Percentiles rank a stretch among this genome's conserved stretches.
Evolutionary conservation across 345 rosid species (phyloP).

Genomic region (Lepidium aucheri): DNA sequence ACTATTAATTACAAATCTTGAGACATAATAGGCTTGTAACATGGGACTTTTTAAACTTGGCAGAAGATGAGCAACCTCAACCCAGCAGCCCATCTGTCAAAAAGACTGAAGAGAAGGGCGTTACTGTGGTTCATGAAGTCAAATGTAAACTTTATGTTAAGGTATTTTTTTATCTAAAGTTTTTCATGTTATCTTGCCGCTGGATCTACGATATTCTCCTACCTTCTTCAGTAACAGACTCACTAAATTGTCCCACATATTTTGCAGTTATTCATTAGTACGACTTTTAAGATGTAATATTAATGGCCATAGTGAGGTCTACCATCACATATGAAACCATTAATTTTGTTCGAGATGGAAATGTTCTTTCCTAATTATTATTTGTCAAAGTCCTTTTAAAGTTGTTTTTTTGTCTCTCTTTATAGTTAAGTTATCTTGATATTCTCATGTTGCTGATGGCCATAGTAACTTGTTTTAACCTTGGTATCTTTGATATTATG

Average conservation of each 20-base stretch:
- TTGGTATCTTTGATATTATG: neutral
- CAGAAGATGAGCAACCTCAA: conserved; percentile 64
- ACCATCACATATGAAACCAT: neutral
- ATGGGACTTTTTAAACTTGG: conserved; percentile 3
- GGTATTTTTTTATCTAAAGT: conserved; percentile 36
- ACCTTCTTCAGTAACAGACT: neutral
- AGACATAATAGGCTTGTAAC: conserved; percentile 3
- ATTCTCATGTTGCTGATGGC: neutral
- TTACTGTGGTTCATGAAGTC: conserved; percentile 78
- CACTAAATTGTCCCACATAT: neutral
- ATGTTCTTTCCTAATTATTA: neutral
- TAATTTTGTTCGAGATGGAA: neutral
- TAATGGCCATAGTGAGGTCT: neutral
- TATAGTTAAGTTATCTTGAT: neutral
- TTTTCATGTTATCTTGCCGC: neutral
- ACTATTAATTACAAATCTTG: neutral
- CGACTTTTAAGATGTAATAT: neutral
- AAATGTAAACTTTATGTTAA: conserved; percentile 95
- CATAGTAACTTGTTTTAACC: neutral
- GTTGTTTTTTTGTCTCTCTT: neutral
- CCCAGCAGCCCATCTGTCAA: conserved; percentile 94
- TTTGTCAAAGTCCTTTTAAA: neutral
- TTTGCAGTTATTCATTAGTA: neutral
- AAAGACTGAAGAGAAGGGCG: conserved; percentile 82
- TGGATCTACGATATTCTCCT: neutral